These are phyloP conservation scores for Platismatia glauca DNA, from an alignment of 495 filamentous ascomycete species.

Conservation along the genomic window DNA sequence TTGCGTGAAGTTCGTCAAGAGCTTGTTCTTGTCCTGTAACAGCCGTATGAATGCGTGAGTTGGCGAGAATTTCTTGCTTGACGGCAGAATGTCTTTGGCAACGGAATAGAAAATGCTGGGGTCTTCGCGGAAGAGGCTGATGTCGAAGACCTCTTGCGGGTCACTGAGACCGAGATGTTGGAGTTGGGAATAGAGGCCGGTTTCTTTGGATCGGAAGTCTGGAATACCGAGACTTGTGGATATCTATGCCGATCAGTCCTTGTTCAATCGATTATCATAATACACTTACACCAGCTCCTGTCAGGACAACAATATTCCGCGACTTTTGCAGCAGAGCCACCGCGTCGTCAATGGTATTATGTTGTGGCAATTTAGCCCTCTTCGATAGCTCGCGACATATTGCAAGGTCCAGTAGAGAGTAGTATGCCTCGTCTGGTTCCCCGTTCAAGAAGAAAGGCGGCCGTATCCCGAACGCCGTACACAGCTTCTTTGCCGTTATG, in stretches of 20 bases:
- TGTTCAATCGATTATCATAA: not conserved
- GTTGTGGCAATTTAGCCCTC: slow-evolving; percentile 67
- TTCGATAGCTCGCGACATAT: slow-evolving; percentile 77
- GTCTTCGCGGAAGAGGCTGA: slow-evolving; percentile 74
- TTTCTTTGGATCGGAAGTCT: slow-evolving; percentile 60
- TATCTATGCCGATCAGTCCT: slow-evolving; percentile 42
- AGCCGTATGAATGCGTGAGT: slow-evolving; percentile 94
- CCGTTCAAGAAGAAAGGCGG: slow-evolving; percentile 71
- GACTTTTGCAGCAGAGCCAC: slow-evolving; percentile 63
- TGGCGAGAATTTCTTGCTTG: slow-evolving; percentile 63
- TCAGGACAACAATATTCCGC: slow-evolving; percentile 84
- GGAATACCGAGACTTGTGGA: slow-evolving; percentile 62
- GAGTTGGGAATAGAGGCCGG: slow-evolving; percentile 63
- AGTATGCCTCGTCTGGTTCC: slow-evolving; percentile 63
- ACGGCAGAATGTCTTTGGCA: slow-evolving; percentile 83
- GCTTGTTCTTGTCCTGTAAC: slow-evolving; percentile 81
- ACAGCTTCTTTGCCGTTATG: slow-evolving; percentile 71
- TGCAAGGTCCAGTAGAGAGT: slow-evolving; percentile 62
- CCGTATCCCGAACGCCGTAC: slow-evolving; percentile 82
- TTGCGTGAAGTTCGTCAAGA: slow-evolving; percentile 95
- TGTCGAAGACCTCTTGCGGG: slow-evolving; percentile 93
- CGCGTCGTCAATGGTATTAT: slow-evolving; percentile 84
- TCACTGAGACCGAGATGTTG: slow-evolving; percentile 67
- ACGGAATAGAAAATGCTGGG: slow-evolving; percentile 87
- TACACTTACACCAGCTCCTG: slow-evolving; percentile 67